Percentiles rank a stretch among this genome's conserved stretches.
These are phyloP conservation scores for Novakomyces olei DNA, from an alignment of 805 yeast species.

Conservation along the genomic window DNA sequence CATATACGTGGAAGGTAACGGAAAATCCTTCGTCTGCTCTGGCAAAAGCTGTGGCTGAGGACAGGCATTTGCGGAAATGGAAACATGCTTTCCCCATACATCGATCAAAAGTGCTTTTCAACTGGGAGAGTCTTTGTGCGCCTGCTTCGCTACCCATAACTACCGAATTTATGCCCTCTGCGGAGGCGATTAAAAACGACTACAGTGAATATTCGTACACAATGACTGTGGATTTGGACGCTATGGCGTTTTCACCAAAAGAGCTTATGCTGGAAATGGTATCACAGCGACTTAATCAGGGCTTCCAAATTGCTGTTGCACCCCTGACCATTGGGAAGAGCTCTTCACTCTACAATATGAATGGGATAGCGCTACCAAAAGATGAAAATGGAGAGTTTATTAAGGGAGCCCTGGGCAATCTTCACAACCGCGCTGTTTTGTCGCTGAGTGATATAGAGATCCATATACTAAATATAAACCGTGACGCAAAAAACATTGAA, in stretches of 20 bases:
- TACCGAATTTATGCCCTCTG: constrained; percentile 53
- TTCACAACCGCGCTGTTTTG: no score
- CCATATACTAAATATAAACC: no score
- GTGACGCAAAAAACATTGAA: no score
- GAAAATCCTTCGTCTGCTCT: constrained; percentile 21
- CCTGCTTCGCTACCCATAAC: constrained; percentile 85
- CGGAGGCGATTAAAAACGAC: constrained; percentile 42
- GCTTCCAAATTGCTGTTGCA: constrained; percentile 78
- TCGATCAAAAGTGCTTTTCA: constrained; percentile 31
- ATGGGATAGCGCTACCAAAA: no score
- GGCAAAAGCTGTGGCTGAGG: constrained; percentile 13
- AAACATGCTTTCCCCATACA: constrained; percentile 65
- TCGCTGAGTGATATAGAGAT: no score
- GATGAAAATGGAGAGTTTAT: no score
- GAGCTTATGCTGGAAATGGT: constrained; percentile 72
- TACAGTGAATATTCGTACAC: constrained; percentile 72
- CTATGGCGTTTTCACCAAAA: constrained; percentile 21
- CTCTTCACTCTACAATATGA: no score
- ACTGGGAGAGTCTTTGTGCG: constrained; percentile 81
- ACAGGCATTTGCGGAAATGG: constrained; percentile 67
- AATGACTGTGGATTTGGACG: constrained; percentile 39
- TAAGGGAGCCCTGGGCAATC: no score
- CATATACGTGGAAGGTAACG: constrained; percentile 47
- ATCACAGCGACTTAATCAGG: constrained; percentile 55
- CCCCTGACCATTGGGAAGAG: no score